Conservation (phyloP, 176 grass and related monocot genomes). For the Panicum miliaceum region DNA sequence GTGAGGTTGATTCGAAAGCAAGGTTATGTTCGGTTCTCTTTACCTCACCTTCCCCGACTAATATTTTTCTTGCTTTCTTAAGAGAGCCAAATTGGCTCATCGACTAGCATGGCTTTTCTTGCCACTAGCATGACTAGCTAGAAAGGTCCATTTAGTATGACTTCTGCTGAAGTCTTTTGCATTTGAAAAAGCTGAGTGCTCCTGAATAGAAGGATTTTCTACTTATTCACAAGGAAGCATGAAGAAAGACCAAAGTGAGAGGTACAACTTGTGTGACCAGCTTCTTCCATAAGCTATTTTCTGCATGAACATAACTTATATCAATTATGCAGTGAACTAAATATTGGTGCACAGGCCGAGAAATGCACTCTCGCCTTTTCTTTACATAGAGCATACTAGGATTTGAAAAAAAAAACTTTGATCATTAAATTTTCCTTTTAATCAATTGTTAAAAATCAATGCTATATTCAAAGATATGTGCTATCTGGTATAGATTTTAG, state of each 20-base stretch:
- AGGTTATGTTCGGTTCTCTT: not conserved
- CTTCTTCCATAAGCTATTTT: not conserved
- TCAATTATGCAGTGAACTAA: not conserved
- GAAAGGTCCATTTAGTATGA: not conserved
- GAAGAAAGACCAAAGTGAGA: not conserved
- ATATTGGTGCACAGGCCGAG: not conserved
- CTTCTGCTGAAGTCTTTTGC: not conserved
- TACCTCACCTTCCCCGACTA: not conserved
- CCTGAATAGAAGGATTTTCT: not conserved
- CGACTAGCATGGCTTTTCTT: not conserved
- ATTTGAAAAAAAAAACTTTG: not conserved
- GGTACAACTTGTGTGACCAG: not conserved
- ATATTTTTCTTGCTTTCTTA: slow-evolving; percentile 13
- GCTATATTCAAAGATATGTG: not conserved
- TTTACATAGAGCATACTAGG: not conserved
- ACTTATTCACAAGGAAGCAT: not conserved
- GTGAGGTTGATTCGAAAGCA: not conserved
- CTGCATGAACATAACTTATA: not conserved
- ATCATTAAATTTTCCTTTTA: not conserved
- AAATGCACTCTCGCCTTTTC: not conserved
- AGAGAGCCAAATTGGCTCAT: not conserved
- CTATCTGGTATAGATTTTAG: not conserved
- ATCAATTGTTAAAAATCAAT: not conserved
- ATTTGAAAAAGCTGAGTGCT: not conserved
- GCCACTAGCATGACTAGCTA: not conserved